phyloP scores from a whole-genome alignment of 768 basidiomycete species.

The Pholiota molesta region DNA sequence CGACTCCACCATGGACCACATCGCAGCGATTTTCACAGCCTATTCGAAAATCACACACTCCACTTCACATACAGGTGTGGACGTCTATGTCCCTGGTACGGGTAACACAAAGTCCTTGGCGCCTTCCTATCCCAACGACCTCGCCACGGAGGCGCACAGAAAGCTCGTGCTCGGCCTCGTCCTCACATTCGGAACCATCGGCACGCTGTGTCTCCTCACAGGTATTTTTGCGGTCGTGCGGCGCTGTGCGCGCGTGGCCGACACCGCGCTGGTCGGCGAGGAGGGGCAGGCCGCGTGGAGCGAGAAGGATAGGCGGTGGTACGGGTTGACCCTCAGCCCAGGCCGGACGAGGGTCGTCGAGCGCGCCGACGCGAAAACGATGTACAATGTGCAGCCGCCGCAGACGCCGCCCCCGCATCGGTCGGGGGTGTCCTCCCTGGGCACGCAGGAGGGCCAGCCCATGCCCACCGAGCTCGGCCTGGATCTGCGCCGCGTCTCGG shows the following conservation, averaged over 20 bases:
- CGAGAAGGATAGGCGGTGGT: constrained; percentile 71
- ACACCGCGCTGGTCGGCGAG: constrained; percentile 62
- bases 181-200: constrained; percentile 64
- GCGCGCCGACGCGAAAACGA: constrained; percentile 7
- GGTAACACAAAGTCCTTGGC: constrained; percentile 37
- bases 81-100: constrained; percentile 47
- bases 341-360: constrained; percentile 28
- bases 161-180: constrained; percentile 60
- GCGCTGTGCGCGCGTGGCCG: constrained; percentile 58
- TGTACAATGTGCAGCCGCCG: constrained; percentile 8
- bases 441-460: constrained; percentile 1
- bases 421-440: constrained; percentile 11
- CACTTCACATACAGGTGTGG: constrained; percentile 66
- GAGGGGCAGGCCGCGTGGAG: constrained; percentile 61
- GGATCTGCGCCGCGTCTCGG: constrained; percentile 53
- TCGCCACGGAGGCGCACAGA: constrained; percentile 46
- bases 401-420: constrained; percentile 14
- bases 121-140: constrained; percentile 33
- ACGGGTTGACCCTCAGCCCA: constrained; percentile 48
- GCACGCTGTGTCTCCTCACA: constrained; percentile 57
- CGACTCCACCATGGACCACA: constrained; percentile 41
- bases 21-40: constrained; percentile 65
- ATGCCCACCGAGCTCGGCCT: constrained; percentile 35
- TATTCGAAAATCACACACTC: constrained; percentile 69
- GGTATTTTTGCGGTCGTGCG: constrained; percentile 58